Conservation (phyloP, 768 basidiomycete species). For the Cystobasidium onofrii region DNA sequence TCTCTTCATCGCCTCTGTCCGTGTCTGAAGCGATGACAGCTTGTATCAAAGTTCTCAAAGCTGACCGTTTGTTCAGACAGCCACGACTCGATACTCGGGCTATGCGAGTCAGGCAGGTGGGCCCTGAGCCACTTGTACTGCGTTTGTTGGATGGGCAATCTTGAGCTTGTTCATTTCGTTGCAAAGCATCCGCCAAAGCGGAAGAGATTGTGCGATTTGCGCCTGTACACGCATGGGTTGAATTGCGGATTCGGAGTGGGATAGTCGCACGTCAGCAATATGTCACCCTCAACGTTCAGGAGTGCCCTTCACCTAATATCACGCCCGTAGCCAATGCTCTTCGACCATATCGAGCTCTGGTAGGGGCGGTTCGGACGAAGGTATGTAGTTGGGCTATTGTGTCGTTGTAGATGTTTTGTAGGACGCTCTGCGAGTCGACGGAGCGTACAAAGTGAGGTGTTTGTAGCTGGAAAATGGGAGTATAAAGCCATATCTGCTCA, state of each 20-base stretch:
- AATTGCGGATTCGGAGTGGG: no score
- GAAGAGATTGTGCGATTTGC: slow-evolving; percentile 1
- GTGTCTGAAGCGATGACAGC: slow-evolving; percentile 2
- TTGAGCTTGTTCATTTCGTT: neutral
- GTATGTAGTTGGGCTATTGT: neutral
- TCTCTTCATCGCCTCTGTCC: neutral
- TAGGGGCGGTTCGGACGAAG: neutral
- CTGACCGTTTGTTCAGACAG: slow-evolving; percentile 17
- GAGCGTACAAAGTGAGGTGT: no score
- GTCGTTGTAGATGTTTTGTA: neutral
- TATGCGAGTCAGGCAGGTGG: neutral
- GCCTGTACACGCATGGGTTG: no score
- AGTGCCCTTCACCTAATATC: neutral
- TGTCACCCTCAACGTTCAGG: neutral
- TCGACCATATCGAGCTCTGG: neutral
- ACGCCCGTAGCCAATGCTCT: neutral
- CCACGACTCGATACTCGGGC: slow-evolving; percentile 18
- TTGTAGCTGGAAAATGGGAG: no score
- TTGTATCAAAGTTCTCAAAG: neutral
- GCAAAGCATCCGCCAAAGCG: neutral
- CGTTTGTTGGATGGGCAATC: neutral
- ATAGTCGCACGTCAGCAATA: no score
- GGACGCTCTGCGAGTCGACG: neutral
- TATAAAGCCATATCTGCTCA: neutral
- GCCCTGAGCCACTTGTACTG: neutral